phyloP scores from a whole-genome alignment of 352 stramenopile species.

The Sclerospora graminicola region DNA sequence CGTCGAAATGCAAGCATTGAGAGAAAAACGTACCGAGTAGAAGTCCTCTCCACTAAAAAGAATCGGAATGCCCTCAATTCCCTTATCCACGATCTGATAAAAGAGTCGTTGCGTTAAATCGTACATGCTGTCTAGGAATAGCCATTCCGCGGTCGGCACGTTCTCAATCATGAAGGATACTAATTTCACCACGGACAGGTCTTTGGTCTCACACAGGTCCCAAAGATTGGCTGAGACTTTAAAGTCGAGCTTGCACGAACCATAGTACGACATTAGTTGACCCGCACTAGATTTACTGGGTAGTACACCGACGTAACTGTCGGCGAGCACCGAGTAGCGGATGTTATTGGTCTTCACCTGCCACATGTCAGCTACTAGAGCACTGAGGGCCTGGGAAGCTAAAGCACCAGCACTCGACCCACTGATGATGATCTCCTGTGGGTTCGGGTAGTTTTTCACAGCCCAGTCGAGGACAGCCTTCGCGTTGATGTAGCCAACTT shows the following conservation, averaged over 20 bases:
- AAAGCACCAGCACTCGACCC: constrained; percentile 50
- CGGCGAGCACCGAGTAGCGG: constrained; percentile 42
- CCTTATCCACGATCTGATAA: constrained; percentile 44
- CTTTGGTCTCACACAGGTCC: constrained; percentile 34
- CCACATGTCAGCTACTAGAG: constrained; percentile 41
- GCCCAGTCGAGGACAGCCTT: too few relatives aligned
- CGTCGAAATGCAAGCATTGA: background rate
- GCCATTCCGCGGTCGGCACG: constrained; percentile 37
- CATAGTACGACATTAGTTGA: constrained; percentile 48
- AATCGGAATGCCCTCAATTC: constrained; percentile 36
- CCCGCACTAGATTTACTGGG: constrained; percentile 32
- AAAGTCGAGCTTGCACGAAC: too few relatives aligned
- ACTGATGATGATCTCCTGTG: constrained; percentile 41
- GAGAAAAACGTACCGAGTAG: constrained; percentile 23
- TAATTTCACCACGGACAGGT: constrained; percentile 35
- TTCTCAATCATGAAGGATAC: constrained; percentile 41
- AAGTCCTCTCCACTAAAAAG: constrained; percentile 46
- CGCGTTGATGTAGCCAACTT: constrained; percentile 54
- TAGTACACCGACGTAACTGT: too few relatives aligned
- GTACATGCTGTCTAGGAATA: constrained; percentile 56
- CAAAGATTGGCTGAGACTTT: constrained; percentile 26
- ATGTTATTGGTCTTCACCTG: constrained; percentile 44
- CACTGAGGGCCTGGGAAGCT: constrained; percentile 34
- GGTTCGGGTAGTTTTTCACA: constrained; percentile 52
- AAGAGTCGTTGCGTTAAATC: constrained; percentile 57